A percentile compares a stretch with the other conserved stretches of the same genome.
phyloP scores from a whole-genome alignment of 1,284 basidiomycete species.

The Ceratorhiza oryzae-sativae region DNA sequence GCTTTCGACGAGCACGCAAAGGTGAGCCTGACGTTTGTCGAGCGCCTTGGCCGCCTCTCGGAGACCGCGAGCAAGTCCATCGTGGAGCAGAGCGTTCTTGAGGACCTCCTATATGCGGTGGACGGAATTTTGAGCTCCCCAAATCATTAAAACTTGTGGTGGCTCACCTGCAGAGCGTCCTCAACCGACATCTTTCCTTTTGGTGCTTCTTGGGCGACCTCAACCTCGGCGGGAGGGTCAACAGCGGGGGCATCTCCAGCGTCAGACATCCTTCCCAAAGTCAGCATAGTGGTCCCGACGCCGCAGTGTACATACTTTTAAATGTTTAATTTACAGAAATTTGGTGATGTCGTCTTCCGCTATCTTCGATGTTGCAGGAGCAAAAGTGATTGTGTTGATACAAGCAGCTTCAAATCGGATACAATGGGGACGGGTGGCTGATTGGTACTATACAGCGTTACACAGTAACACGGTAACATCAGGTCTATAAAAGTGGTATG shows the following conservation, averaged over 20 bases:
- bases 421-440: neutral
- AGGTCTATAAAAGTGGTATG: neutral
- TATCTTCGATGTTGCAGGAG: constrained; percentile 73
- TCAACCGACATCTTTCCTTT: constrained; percentile 97
- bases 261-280: constrained; percentile 84
- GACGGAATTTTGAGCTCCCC: neutral
- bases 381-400: no score
- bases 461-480: neutral
- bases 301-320: constrained; percentile 46
- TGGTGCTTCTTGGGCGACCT: constrained; percentile 81
- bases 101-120: constrained; percentile 78
- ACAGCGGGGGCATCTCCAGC: constrained; percentile 91
- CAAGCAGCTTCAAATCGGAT: constrained; percentile 35
- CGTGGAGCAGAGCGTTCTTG: constrained; percentile 96
- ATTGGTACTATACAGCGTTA: constrained; percentile 11
- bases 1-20: constrained; percentile 98
- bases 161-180: constrained; percentile 90
- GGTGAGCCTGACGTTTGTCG: constrained; percentile 98
- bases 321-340: constrained; percentile 50
- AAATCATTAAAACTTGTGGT: constrained; percentile 14
- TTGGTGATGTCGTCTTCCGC: constrained; percentile 85
- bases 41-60: constrained; percentile 98
- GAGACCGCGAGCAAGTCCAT: constrained; percentile 97
- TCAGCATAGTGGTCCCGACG: neutral
- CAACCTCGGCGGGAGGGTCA: constrained; percentile 79